phyloP scores from a whole-genome alignment of 2,329 filamentous ascomycete genomes.

The Trichoderma sp. region DNA sequence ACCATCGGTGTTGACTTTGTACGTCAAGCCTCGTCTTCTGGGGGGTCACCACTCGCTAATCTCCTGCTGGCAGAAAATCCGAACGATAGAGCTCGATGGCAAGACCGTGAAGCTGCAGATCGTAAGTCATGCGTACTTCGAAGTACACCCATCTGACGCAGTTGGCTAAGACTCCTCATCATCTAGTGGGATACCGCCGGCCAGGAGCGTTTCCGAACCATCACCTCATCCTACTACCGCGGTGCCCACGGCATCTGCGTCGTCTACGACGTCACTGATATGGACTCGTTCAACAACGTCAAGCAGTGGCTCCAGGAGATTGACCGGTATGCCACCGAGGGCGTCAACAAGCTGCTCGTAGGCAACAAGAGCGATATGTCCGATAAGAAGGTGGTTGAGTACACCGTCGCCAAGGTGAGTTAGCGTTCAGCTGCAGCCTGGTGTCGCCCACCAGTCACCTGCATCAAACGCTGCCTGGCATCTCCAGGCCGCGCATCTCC shows the following conservation, averaged over 20 bases:
- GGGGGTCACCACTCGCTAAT: neutral
- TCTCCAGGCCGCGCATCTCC: conserved; percentile 19
- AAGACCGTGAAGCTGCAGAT: conserved; percentile 99
- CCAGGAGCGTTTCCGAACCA: conserved; percentile 99
- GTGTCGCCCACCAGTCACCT: conserved; percentile 3
- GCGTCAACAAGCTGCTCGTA: conserved; percentile 98
- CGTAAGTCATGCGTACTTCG: conserved; percentile 58
- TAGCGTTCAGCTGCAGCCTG: conserved; percentile 17
- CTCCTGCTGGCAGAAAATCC: conserved; percentile 76
- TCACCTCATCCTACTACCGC: conserved; percentile 99
- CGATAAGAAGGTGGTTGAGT: conserved; percentile 99
- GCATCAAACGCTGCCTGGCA: neutral
- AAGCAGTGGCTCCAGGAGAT: conserved; percentile 99
- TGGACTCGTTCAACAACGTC: conserved; percentile 99
- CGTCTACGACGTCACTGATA: conserved; percentile 99
- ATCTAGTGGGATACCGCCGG: conserved; percentile 96
- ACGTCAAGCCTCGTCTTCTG: conserved; percentile 49
- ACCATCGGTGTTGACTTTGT: conserved; percentile 99
- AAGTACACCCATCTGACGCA: neutral
- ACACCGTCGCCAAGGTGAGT: conserved; percentile 95
- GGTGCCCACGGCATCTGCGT: conserved; percentile 99
- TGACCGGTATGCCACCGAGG: conserved; percentile 97
- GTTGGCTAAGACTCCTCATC: conserved; percentile 25
- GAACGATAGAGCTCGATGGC: conserved; percentile 98
- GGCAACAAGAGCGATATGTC: conserved; percentile 99